These are phyloP conservation scores for Malus hybrid DNA, from an alignment of 331 rosid species.

Conservation along the genomic window DNA sequence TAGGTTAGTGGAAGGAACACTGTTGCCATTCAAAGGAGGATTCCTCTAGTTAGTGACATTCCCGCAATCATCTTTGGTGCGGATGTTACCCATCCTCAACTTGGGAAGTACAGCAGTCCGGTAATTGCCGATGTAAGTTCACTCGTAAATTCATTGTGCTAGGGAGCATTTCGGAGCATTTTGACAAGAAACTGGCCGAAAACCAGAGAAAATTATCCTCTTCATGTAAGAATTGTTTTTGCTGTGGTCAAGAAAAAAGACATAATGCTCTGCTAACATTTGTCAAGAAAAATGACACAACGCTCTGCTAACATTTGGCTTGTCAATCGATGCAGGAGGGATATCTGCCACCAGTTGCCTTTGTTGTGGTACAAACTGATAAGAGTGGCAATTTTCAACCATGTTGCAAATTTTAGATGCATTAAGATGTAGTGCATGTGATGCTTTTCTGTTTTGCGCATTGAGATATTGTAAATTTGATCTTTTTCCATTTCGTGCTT, in stretches of 20 bases:
- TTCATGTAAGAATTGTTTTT: constrained; percentile 42
- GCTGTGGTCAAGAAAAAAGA: not conserved
- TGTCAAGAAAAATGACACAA: not conserved
- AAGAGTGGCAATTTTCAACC: constrained; percentile 68
- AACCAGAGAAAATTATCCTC: constrained; percentile 59
- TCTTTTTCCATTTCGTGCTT: not conserved
- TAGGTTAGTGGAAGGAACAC: constrained; percentile 45
- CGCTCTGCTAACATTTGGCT: constrained; percentile 35
- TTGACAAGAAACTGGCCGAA: constrained; percentile 10
- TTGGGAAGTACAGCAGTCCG: constrained; percentile 31
- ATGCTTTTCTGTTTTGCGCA: not conserved
- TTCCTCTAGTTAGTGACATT: constrained; percentile 30
- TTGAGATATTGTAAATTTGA: no score
- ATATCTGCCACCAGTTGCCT: constrained; percentile 55
- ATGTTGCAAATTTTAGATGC: constrained; percentile 26
- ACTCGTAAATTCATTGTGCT: not conserved
- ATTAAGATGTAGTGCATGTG: not conserved
- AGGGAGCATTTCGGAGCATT: constrained; percentile 62
- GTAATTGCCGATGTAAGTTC: constrained; percentile 75
- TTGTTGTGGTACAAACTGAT: constrained; percentile 60
- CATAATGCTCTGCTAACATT: not conserved
- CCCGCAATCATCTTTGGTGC: constrained; percentile 49
- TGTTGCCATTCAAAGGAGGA: constrained; percentile 26
- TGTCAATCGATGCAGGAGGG: constrained; percentile 40
- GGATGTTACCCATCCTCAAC: constrained; percentile 38